These are phyloP conservation scores for Ceratocystis cacaofunesta DNA, from an alignment of 2,329 filamentous ascomycete species.

Conservation along the genomic window DNA sequence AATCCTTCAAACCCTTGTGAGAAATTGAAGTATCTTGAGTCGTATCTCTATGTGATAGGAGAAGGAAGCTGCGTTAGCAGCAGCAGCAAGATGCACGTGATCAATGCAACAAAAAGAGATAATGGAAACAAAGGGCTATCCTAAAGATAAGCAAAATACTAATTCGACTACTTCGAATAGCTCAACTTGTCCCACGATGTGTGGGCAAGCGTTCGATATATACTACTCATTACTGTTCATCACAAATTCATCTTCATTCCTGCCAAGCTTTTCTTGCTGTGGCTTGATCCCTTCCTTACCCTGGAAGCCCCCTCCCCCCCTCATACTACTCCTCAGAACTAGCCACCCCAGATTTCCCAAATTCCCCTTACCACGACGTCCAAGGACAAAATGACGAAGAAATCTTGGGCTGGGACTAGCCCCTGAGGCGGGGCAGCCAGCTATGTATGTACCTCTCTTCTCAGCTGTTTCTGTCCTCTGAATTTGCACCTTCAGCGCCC, in stretches of 20 bases:
- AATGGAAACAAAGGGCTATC: neutral
- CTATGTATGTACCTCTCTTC: too few relatives aligned
- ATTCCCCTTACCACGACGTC: neutral
- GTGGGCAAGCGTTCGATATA: neutral
- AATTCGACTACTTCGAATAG: too few relatives aligned
- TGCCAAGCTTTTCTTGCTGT: neutral
- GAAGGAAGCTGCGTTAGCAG: neutral
- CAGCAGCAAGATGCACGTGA: neutral
- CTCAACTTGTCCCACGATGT: neutral
- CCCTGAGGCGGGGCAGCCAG: neutral
- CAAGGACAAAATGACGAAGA: too few relatives aligned
- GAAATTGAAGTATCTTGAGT: neutral
- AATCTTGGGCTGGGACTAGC: too few relatives aligned
- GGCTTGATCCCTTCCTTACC: neutral
- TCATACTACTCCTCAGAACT: neutral
- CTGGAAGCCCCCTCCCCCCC: neutral
- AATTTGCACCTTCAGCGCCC: neutral
- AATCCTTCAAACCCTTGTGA: conserved; percentile 3
- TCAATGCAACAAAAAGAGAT: neutral
- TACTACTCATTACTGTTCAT: neutral
- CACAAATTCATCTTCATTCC: neutral
- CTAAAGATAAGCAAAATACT: neutral
- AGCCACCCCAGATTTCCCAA: neutral
- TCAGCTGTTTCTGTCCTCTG: neutral
- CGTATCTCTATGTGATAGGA: neutral